Evolutionary conservation across 768 basidiomycete genomes (phyloP).

Genomic region (Candolleomyces eurysporus): DNA sequence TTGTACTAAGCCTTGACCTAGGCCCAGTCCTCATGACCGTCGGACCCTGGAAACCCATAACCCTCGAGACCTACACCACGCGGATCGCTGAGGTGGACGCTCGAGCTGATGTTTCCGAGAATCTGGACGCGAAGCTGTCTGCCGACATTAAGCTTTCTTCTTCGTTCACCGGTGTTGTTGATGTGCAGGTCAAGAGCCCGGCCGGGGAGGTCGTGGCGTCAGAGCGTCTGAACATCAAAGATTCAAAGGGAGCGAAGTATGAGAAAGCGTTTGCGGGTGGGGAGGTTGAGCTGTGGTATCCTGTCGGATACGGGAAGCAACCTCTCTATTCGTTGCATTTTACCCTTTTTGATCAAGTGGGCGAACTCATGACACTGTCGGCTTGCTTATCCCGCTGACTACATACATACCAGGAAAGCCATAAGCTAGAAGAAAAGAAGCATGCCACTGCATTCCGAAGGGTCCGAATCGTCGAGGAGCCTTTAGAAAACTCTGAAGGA

Average conservation of each 20-base stretch:
- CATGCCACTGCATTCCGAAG: slow-evolving; percentile 78
- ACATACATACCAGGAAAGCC: slow-evolving; percentile 36
- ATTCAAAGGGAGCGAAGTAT: slow-evolving; percentile 33
- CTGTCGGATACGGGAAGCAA: slow-evolving; percentile 79
- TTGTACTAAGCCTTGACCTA: slow-evolving; percentile 19
- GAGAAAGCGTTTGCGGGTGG: slow-evolving; percentile 52
- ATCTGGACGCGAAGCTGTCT: slow-evolving; percentile 49
- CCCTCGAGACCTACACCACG: slow-evolving; percentile 62
- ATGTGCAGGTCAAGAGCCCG: slow-evolving; percentile 47
- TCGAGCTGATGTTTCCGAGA: slow-evolving; percentile 54
- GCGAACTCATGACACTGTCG: slow-evolving; percentile 5
- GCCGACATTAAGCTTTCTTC: slow-evolving; percentile 44
- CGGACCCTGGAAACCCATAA: slow-evolving; percentile 86
- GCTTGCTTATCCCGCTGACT: background rate
- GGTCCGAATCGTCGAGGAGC: slow-evolving; percentile 78
- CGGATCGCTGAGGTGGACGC: slow-evolving; percentile 68
- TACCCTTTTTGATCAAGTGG: slow-evolving; percentile 52
- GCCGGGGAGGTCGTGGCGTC: slow-evolving; percentile 47
- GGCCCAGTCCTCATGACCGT: slow-evolving; percentile 84
- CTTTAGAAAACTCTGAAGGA: slow-evolving; percentile 72
- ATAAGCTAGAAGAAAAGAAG: slow-evolving; percentile 49
- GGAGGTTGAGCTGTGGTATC: slow-evolving; percentile 80
- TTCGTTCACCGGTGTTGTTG: slow-evolving; percentile 35
- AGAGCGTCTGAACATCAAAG: slow-evolving; percentile 33
- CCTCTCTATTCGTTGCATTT: slow-evolving; percentile 68